Evolutionary conservation across 805 yeast genomes (phyloP).

Genomic region (Wickerhamiella spandovensis): DNA sequence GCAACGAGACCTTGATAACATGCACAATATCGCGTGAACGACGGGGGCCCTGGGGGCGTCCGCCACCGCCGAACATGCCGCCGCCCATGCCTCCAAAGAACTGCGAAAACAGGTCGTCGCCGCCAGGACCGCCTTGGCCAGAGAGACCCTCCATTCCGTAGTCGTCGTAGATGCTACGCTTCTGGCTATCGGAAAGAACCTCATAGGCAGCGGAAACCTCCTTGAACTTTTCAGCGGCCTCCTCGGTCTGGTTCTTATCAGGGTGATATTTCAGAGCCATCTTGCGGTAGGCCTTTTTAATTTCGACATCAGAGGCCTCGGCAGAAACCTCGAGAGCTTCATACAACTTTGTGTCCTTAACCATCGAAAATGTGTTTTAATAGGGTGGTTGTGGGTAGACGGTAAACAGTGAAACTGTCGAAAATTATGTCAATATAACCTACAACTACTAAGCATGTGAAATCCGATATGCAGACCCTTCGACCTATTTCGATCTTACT

Average conservation of each 20-base stretch:
- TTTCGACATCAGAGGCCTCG: constrained; percentile 41
- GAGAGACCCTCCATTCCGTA: constrained; percentile 87
- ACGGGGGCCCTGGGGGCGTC: constrained; percentile 69
- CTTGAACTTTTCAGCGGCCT: constrained; percentile 93
- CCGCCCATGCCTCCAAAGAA: constrained; percentile 57
- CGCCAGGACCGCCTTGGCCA: constrained; percentile 60
- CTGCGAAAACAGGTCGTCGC: constrained; percentile 65
- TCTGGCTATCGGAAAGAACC: constrained; percentile 72
- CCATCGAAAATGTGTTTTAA: constrained; percentile 33
- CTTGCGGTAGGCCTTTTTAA: constrained; percentile 68
- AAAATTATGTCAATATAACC: neutral
- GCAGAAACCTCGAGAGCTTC: constrained; percentile 44
- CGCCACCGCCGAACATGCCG: constrained; percentile 37
- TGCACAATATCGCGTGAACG: constrained; percentile 88
- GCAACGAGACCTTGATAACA: constrained; percentile 70
- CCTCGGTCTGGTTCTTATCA: constrained; percentile 56
- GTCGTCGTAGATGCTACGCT: constrained; percentile 78
- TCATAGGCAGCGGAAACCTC: constrained; percentile 84
- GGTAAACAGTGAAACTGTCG: neutral
- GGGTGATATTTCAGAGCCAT: constrained; percentile 72
- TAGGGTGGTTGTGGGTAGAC: neutral
- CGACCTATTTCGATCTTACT: neutral
- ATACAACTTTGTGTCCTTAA: constrained; percentile 52
- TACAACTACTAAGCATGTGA: neutral
- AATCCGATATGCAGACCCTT: neutral